These are phyloP conservation scores for Trichoderma hamatum DNA, from an alignment of 2,329 filamentous ascomycete species.

Conservation along the genomic window DNA sequence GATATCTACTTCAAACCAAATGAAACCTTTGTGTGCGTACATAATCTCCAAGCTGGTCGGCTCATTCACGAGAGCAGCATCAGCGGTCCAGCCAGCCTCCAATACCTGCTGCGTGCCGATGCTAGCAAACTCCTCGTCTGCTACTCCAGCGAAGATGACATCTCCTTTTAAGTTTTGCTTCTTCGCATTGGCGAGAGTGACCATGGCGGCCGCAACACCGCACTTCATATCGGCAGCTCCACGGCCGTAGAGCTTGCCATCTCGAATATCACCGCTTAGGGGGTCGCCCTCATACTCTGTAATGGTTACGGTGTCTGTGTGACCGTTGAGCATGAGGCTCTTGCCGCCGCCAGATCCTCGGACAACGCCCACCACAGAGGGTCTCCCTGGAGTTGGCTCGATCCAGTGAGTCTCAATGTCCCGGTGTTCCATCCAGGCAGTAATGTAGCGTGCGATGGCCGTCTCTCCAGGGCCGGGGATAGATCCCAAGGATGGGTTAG, in stretches of 20 bases:
- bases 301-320: slow-evolving; percentile 56
- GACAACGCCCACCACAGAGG: slow-evolving; percentile 53
- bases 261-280: slow-evolving; percentile 46
- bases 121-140: slow-evolving; percentile 56
- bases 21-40: slow-evolving; percentile 55
- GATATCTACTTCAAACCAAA: slow-evolving; percentile 49
- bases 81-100: slow-evolving; percentile 55
- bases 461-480: slow-evolving; percentile 50
- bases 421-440: slow-evolving; percentile 55
- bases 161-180: slow-evolving; percentile 48
- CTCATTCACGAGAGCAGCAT: slow-evolving; percentile 55
- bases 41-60: slow-evolving; percentile 49
- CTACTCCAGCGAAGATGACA: slow-evolving; percentile 56
- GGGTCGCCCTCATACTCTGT: slow-evolving; percentile 51
- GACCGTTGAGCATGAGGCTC: slow-evolving; percentile 56
- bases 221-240: slow-evolving; percentile 57
- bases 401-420: slow-evolving; percentile 55
- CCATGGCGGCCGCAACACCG: slow-evolving; percentile 52
- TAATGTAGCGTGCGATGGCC: slow-evolving; percentile 50
- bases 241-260: slow-evolving; percentile 49
- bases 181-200: slow-evolving; percentile 45
- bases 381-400: slow-evolving; percentile 50
- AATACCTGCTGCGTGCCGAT: slow-evolving; percentile 56
- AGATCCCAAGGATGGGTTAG: slow-evolving; percentile 49
- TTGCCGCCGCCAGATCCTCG: slow-evolving; percentile 52